These are phyloP conservation scores for Globisporangium solare DNA, from an alignment of 352 stramenopile genomes.

Conservation along the genomic window DNA sequence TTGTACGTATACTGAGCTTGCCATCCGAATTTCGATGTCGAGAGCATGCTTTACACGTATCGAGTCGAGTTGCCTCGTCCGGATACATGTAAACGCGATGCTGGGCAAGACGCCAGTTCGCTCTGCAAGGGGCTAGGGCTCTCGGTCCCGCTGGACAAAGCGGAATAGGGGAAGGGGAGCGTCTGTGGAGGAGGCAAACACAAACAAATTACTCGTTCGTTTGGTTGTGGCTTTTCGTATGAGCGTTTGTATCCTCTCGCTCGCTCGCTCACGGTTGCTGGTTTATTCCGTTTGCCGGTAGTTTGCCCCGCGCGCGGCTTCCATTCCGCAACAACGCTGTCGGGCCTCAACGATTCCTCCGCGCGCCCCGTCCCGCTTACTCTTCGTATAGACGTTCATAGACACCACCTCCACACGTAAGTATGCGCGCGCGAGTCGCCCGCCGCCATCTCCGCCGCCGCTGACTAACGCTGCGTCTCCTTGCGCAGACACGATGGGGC, in stretches of 20 bases:
- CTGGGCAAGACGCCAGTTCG: background rate
- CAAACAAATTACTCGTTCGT: background rate
- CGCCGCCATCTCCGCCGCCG: too few species aligned
- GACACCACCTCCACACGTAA: background rate
- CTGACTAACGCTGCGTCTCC: too few species aligned
- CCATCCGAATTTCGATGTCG: too few species aligned
- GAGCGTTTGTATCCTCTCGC: too few species aligned
- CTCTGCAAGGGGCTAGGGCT: background rate
- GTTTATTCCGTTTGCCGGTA: background rate
- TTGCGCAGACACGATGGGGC: slow-evolving; percentile 6
- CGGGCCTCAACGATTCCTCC: background rate
- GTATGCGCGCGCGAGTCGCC: background rate
- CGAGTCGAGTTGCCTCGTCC: too few species aligned
- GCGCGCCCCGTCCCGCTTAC: background rate
- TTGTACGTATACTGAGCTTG: too few species aligned
- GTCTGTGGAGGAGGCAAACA: background rate
- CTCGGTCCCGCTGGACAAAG: background rate
- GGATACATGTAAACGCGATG: background rate
- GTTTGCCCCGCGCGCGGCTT: background rate
- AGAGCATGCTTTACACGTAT: too few species aligned
- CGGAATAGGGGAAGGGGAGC: background rate
- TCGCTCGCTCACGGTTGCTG: background rate
- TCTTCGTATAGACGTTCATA: slow-evolving; percentile 1
- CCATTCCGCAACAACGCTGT: background rate
- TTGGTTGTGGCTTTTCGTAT: too few species aligned